Evolutionary conservation across 306 rosid species (phyloP), one percentile per base, ranked within the genome.

Genomic region (Amphicarpaea edgeworthii): DNA sequence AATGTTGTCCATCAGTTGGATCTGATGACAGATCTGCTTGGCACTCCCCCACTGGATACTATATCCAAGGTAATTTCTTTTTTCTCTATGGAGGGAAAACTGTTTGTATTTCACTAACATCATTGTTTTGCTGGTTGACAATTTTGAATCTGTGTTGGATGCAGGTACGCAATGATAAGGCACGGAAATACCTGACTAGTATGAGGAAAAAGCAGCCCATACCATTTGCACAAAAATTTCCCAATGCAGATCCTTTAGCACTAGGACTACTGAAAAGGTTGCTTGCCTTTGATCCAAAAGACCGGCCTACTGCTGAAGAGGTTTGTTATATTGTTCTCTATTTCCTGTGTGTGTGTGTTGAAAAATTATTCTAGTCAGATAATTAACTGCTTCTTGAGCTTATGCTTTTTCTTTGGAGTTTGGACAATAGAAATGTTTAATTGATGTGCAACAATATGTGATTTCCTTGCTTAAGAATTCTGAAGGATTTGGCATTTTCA

Each of bases 251-350:
- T 82, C 98, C 98, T 72, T 79, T 90, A 85, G 93, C 93, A 21
- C 82, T 94, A 41, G 84, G 83, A 12, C 87, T 94, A 24, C 67
- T 94, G 45, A 90, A 86, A 85, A 86, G 89, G 74, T 77, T 91
- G 82, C 98, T 94, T 9, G 97, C 97, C 41, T 94, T 94, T 58
- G 97, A 94, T 85, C 98, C 98, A 19, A 94, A 94, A 83, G 95
- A 94, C 71, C 87, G 98, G 54, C 98, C 96, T 62, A 91, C 96
- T 68, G 98, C 98, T 7, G 90, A 87, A 87, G 96, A 92, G 97
- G 98, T 94, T 79, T 84, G 93, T 81, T 77, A 30, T 42, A 26
- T 41, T 51, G 63, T 38, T 60, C 70, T 62, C 51, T 41, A 30
- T 34, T 23, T 23, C 46, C 21, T 75, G 1, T 28, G 5, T 30